Evolutionary conservation across 257 asterid genomes (phyloP), one percentile per base, ranked within the genome.

Genomic region (Marsdenia floribunda): DNA sequence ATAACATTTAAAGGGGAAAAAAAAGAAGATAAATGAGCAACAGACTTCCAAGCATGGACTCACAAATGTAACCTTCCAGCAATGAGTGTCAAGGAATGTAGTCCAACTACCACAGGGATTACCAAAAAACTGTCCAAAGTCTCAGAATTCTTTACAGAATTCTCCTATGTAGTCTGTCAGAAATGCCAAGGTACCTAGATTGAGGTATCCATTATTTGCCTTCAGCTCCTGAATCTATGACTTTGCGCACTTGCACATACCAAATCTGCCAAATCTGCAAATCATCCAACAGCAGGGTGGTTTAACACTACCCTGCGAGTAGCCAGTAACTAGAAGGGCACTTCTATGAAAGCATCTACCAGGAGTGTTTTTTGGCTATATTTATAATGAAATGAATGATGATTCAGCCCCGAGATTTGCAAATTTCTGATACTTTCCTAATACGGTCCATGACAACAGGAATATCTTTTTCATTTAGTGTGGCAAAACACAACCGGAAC

Each of bases 401-500:
- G 70, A 50, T 71, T 81, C 73, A 85, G 70, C 80, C 72, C 72
- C 58, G 81, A 65, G 83, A 83, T 82, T 59, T 85, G 46, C 85
- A 82, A 26, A 66, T 76, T 76, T 82, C 86, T 0, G 78, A 70
- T 68, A 85, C 88, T 78, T 82, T 77, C 77, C 69, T 80, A 67
- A 89, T 81, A 11, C 94, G 88, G 53, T 68, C 77, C 80, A 85
- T 75, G 70, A 87, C 84, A 2, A 80, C 73, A 12, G 88, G 86
- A 68, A 87, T 78, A 40, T 82, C 89, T 60, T 73, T 82, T 53
- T 85, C 85, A 26, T 68, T 76, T 46, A 87, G 54, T 0, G 88
- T 71, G 33, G 85, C 53, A 72, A 87, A 87, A 77, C 90, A 89
- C 21, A 87, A 78, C 59, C 89, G 72, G 65, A 87, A 89, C 94